phyloP scores from a whole-genome alignment of 164 flowering plant genomes.

The Houttuynia cordata region DNA sequence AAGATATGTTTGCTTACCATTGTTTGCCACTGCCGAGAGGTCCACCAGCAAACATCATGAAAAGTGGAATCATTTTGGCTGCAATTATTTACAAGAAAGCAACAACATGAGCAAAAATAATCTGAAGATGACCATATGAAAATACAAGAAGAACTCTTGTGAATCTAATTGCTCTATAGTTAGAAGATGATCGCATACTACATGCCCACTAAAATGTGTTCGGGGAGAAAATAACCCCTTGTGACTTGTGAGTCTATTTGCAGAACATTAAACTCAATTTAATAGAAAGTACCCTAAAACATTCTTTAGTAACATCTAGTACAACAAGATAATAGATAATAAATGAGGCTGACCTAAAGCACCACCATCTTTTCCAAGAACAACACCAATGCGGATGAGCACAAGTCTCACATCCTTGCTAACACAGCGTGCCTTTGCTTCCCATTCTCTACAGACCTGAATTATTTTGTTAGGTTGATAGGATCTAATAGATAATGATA shows the following conservation, averaged over 20 bases:
- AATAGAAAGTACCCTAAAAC: too few relatives aligned
- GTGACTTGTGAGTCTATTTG: too few relatives aligned
- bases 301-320: too few relatives aligned
- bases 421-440: slow-evolving; percentile 59
- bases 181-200: too few relatives aligned
- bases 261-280: too few relatives aligned
- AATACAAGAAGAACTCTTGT: neutral
- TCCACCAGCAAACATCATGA: slow-evolving; percentile 96
- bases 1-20: slow-evolving; percentile 34
- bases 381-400: slow-evolving; percentile 84
- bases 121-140: neutral
- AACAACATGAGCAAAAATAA: neutral
- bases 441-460: slow-evolving; percentile 99
- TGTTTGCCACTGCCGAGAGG: slow-evolving; percentile 89
- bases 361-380: slow-evolving; percentile 97
- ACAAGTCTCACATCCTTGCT: slow-evolving; percentile 70
- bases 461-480: slow-evolving; percentile 4
- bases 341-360: slow-evolving; percentile 56
- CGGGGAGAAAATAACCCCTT: too few relatives aligned
- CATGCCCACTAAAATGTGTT: too few relatives aligned
- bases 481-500: neutral
- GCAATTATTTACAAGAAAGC: slow-evolving; percentile 15
- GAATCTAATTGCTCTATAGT: too few relatives aligned
- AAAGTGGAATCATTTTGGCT: slow-evolving; percentile 96
- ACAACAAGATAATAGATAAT: neutral